Evolutionary conservation across 2,329 filamentous ascomycete species (phyloP).

Genomic region (Dactylellina drechsleri): DNA sequence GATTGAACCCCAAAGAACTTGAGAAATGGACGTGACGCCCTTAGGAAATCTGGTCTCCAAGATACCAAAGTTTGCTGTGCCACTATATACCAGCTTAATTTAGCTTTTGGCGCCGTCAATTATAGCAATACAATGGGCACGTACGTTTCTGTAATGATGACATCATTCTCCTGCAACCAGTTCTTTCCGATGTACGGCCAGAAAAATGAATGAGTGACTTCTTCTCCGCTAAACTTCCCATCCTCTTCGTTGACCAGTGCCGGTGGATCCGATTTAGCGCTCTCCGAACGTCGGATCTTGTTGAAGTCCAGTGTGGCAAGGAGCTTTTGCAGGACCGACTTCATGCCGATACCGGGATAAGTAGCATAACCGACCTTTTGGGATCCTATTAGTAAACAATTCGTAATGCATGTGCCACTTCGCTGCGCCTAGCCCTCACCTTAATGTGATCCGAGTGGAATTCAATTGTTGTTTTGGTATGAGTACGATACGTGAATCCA

Average conservation of each 20-base stretch:
- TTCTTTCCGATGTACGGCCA: conserved; percentile 77
- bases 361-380: conserved; percentile 74
- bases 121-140: background rate
- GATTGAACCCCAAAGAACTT: conserved; percentile 77
- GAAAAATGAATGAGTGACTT: conserved; percentile 77
- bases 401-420: background rate
- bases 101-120: background rate
- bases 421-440: conserved; percentile 59
- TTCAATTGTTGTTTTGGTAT: conserved; percentile 80
- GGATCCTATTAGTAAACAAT: conserved; percentile 10
- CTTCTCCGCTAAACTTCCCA: conserved; percentile 60
- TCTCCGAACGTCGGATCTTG: conserved; percentile 44
- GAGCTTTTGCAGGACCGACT: conserved; percentile 78
- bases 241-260: conserved; percentile 67
- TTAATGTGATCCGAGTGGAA: conserved; percentile 79
- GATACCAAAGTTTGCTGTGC: conserved; percentile 87
- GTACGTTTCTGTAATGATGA: conserved; percentile 81
- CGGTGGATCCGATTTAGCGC: conserved; percentile 42
- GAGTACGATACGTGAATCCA: conserved; percentile 82
- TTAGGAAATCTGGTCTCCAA: conserved; percentile 83
- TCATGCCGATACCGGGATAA: conserved; percentile 81
- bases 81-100: conserved; percentile 60
- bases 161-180: conserved; percentile 77
- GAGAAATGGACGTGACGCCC: conserved; percentile 81
- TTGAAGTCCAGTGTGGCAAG: conserved; percentile 35